Evolutionary conservation across 345 rosid genomes (phyloP).

Genomic region (Arabidopsis thaliana): TAIR10.1 NC_003074.8:21658501-21659000

Average conservation of each 20-base stretch:
- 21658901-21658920: not conserved
- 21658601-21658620: constrained; percentile 55
- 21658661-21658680: constrained; percentile 5
- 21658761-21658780: not conserved
- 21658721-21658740: constrained; percentile 9
- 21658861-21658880: not conserved
- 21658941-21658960: not conserved
- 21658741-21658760: not conserved
- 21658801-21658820: constrained; percentile 11
- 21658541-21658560: constrained; percentile 98
- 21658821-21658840: not conserved
- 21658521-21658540: constrained; percentile 91
- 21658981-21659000: constrained; percentile 8
- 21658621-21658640: constrained; percentile 52
- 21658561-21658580: constrained; percentile 96
- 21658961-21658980: not conserved
- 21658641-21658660: constrained; percentile 44
- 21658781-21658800: not conserved
- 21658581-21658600: constrained; percentile 74
- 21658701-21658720: not conserved
- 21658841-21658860: not conserved
- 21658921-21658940: not conserved
- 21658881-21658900: not conserved
- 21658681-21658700: constrained; percentile 9
- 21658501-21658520: constrained; percentile 96